Conservation (phyloP, 441 rosid genomes). For the Jatropha multifida region DNA sequence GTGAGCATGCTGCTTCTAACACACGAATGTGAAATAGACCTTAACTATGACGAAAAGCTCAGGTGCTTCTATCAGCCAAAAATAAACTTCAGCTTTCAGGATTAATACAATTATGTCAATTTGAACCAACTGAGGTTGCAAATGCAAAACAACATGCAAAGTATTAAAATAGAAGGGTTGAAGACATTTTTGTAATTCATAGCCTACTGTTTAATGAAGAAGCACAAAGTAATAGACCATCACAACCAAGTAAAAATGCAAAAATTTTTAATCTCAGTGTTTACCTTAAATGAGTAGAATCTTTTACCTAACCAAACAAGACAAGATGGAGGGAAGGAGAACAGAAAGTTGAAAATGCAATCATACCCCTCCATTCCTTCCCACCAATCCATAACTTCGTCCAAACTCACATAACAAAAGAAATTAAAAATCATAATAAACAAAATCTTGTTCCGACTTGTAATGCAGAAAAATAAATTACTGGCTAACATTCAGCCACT, state of each 20-base stretch:
- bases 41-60: no score
- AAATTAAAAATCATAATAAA: constrained; percentile 15
- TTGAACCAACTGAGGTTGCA: no score
- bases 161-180: no score
- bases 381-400: constrained; percentile 16
- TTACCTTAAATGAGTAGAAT: background rate
- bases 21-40: no score
- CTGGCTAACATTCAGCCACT: constrained; percentile 93
- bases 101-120: no score
- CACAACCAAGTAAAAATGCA: background rate
- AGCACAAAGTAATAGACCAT: background rate
- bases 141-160: no score
- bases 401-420: constrained; percentile 5
- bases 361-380: background rate
- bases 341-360: no score
- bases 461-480: constrained; percentile 26
- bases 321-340: constrained; percentile 1
- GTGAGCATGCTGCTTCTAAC: no score
- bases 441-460: constrained; percentile 18
- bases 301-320: constrained; percentile 5
- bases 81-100: no score
- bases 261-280: background rate
- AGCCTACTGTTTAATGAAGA: background rate
- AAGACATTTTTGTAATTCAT: background rate
- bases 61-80: no score